Evolutionary conservation across 2,329 filamentous ascomycete genomes (phyloP).

Genomic region (Venturia nashicola): DNA sequence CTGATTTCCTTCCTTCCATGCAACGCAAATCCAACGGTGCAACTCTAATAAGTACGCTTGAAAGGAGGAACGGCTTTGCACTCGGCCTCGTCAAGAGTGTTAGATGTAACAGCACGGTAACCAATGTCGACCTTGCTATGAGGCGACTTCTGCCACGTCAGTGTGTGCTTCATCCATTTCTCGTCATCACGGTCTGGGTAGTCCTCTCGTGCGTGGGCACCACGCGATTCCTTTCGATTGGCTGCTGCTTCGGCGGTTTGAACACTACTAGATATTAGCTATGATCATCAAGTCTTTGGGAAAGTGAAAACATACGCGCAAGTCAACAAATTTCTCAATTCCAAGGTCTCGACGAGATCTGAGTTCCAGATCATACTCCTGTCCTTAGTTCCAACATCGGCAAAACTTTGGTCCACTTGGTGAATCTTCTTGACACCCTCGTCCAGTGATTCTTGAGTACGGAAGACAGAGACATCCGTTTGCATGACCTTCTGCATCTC

Average conservation of each 20-base stretch:
- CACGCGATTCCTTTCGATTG: constrained; percentile 92
- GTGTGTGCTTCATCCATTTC: constrained; percentile 99
- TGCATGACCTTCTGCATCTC: constrained; percentile 99
- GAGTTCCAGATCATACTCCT: constrained; percentile 99
- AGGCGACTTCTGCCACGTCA: constrained; percentile 88
- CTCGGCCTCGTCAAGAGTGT: constrained; percentile 86
- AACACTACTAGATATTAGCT: constrained; percentile 27
- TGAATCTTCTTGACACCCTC: constrained; percentile 84
- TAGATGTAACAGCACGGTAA: constrained; percentile 72
- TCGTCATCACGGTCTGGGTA: constrained; percentile 89
- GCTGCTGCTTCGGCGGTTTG: constrained; percentile 88
- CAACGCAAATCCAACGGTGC: background rate
- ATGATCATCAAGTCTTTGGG: background rate
- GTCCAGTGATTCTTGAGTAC: constrained; percentile 84
- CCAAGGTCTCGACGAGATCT: constrained; percentile 89
- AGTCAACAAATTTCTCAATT: constrained; percentile 88
- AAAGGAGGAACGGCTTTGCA: constrained; percentile 94
- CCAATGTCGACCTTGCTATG: constrained; percentile 77
- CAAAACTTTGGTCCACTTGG: constrained; percentile 69
- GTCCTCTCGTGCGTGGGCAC: constrained; percentile 94
- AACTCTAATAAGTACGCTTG: constrained; percentile 72
- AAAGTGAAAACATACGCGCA: constrained; percentile 63
- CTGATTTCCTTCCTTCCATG: background rate
- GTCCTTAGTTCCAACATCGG: constrained; percentile 87
- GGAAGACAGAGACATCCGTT: constrained; percentile 91